These are phyloP conservation scores for Fusarium cyanostomum DNA, from an alignment of 2,329 filamentous ascomycete genomes.

Conservation along the genomic window DNA sequence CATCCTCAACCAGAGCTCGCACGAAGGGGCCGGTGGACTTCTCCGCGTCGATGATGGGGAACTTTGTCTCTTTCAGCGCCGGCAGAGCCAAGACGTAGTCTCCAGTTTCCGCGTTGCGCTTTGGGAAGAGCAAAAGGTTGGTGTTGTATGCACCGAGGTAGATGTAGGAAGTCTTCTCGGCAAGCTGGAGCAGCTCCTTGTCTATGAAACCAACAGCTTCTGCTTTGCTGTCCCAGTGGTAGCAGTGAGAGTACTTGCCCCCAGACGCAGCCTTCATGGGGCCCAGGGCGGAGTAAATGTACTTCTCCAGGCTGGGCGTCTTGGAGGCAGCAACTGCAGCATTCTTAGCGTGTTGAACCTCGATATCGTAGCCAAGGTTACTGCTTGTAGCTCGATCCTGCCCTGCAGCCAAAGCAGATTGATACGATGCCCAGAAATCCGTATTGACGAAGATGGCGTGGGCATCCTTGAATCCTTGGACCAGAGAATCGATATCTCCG, in stretches of 20 bases:
- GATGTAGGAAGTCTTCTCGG: constrained; percentile 50
- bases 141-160: constrained; percentile 38
- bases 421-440: constrained; percentile 60
- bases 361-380: constrained; percentile 54
- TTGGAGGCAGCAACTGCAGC: constrained; percentile 60
- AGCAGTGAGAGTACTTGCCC: constrained; percentile 55
- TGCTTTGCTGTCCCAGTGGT: constrained; percentile 62
- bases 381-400: constrained; percentile 48
- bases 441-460: constrained; percentile 62
- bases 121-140: constrained; percentile 37
- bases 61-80: constrained; percentile 19
- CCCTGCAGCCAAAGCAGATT: constrained; percentile 48
- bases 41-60: constrained; percentile 54
- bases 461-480: constrained; percentile 53
- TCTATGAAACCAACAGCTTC: constrained; percentile 57
- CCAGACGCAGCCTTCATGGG: constrained; percentile 55
- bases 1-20: constrained; percentile 52
- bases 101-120: constrained; percentile 39
- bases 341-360: constrained; percentile 62
- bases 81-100: constrained; percentile 48
- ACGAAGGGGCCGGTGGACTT: constrained; percentile 56
- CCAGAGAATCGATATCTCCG: constrained; percentile 50
- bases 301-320: constrained; percentile 52
- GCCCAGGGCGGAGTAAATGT: constrained; percentile 61
- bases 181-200: constrained; percentile 51